Evolutionary conservation across 2,329 filamentous ascomycete genomes (phyloP).

Genomic region (Venturiaceae sp.): DNA sequence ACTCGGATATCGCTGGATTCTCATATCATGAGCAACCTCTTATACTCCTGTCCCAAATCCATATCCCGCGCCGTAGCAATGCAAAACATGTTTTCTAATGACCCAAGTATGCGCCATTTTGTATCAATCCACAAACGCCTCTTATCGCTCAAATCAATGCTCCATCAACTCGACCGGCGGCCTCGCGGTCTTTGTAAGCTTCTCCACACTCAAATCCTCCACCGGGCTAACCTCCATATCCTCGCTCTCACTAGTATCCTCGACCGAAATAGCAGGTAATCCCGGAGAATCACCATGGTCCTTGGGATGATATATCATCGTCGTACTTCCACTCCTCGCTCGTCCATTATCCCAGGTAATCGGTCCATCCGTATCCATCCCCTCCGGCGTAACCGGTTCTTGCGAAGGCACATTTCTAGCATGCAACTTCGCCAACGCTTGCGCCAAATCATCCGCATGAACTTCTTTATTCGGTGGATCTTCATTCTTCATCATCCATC

Average conservation of each 20-base stretch:
- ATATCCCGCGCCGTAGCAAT: not conserved
- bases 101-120: not conserved
- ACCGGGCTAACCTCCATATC: conserved; percentile 27
- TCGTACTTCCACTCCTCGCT: conserved; percentile 42
- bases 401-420: conserved; percentile 20
- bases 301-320: conserved; percentile 53
- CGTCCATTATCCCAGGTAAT: conserved; percentile 14
- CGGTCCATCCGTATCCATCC: conserved; percentile 13
- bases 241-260: conserved; percentile 41
- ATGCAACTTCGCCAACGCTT: conserved; percentile 44
- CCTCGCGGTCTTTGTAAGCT: conserved; percentile 21
- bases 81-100: not conserved
- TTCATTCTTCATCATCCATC: conserved; percentile 54
- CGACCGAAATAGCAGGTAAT: conserved; percentile 53
- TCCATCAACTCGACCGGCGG: conserved; percentile 30
- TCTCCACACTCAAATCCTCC: conserved; percentile 20
- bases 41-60: too few species aligned
- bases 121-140: not conserved
- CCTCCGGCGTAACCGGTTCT: conserved; percentile 15
- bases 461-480: conserved; percentile 57
- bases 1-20: not conserved
- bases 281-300: conserved; percentile 50
- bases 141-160: not conserved
- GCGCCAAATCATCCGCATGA: conserved; percentile 51
- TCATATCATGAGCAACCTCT: too few species aligned